Base-by-base conservation (phyloP, 768 basidiomycete genomes). In the Lyophyllum semitale region DNA sequence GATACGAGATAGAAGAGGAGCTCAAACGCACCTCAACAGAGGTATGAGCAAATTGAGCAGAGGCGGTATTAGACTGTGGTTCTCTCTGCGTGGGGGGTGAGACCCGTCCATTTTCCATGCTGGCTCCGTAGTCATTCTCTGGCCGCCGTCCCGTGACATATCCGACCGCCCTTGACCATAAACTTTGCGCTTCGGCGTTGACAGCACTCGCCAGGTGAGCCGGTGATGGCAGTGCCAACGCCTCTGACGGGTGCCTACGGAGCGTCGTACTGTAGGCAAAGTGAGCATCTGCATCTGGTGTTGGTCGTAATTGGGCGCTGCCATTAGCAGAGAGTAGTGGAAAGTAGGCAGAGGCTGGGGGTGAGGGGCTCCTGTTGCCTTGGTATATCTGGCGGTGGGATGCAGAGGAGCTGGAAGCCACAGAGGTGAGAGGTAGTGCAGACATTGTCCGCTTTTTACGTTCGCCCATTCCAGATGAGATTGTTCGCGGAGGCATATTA, bases 191-290 rank as follows among this genome's bases (percentile, higher is more conserved):
- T 51, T 83, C 78, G 8, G 77, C 73, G n/a, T 80, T 74, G 15
- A 77, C 75, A 8, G 71, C 77, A 26, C 73, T 74, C 8, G 79
- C 81, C 17, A 85, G 71, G 5, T 76, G 68, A 8, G 77, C 68
- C 25, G 84, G 81, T n/a, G 81, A 75, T 9, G 71, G 66, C 35
- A 82, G 64, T 0, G 77, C 73, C 12, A 68, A 66, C 22, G 68
- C 70, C 18, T 87, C 84, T 0, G 73, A 71, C 20, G 81, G 77
- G 55, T 93, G 91, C 51, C 91, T 69, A 26, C 91, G 74, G 18
- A 93, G 76, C 0, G 88, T 90, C 0, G 91, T 93, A 61, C 89
- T 91, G 68, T 91, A 93, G 1, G 90, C 86, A 63, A 93, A 93
- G 64, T 93, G 91, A 4, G 82, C 68, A 27, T 81, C 78, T 1